Conservation (phyloP, 2,329 filamentous ascomycete species). For the Elsinoe fawcettii region DNA sequence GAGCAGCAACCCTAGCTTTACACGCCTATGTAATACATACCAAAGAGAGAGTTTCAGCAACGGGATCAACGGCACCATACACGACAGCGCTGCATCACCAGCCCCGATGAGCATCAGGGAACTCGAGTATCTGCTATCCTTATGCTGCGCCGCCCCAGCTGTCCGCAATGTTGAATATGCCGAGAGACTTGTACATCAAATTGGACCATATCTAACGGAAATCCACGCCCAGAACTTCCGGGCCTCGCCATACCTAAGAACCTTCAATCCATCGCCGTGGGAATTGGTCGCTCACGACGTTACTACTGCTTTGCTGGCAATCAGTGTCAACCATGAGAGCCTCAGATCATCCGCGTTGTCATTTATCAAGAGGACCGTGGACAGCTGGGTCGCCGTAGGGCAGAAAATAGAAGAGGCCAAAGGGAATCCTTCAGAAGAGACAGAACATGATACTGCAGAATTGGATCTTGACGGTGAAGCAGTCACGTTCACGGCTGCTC, state of each 20-base stretch:
- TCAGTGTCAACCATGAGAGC: constrained; percentile 64
- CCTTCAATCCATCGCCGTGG: constrained; percentile 79
- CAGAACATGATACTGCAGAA: constrained; percentile 30
- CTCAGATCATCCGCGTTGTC: constrained; percentile 60
- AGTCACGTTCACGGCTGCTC: constrained; percentile 67
- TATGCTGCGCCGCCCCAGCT: constrained; percentile 81
- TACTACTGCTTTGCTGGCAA: constrained; percentile 68
- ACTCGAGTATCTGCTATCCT: constrained; percentile 80
- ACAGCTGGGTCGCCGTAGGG: constrained; percentile 59
- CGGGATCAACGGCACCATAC: constrained; percentile 18
- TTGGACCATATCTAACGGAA: constrained; percentile 79
- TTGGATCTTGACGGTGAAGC: constrained; percentile 45
- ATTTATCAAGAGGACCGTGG: constrained; percentile 64
- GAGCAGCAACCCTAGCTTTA: constrained; percentile 32
- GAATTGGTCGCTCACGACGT: constrained; percentile 75
- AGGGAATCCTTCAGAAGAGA: constrained; percentile 15
- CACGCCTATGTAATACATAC: constrained; percentile 35
- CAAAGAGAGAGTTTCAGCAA: constrained; percentile 17
- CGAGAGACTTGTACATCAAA: constrained; percentile 66
- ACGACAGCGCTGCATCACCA: constrained; percentile 20
- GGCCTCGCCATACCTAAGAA: constrained; percentile 72
- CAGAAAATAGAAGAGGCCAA: constrained; percentile 39
- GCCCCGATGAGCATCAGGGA: constrained; percentile 62
- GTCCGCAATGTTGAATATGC: constrained; percentile 65
- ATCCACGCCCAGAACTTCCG: constrained; percentile 71